Conservation (phyloP, 2,329 filamentous ascomycete genomes). For the Scortechinia acanthostroma region DNA sequence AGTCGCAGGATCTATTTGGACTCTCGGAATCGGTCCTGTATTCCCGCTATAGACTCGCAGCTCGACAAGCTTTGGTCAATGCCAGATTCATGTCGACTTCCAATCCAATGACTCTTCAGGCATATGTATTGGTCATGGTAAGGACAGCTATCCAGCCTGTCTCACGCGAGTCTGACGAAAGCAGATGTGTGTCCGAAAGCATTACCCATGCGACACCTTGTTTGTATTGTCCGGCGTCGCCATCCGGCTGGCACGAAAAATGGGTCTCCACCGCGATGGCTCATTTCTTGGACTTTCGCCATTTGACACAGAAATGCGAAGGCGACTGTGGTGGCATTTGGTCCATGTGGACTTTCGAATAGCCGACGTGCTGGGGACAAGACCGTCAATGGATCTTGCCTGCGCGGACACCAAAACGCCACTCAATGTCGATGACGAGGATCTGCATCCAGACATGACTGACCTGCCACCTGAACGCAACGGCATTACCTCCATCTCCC, state of each 20-base stretch:
- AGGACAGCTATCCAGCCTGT: slow-evolving; percentile 18
- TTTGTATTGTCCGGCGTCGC: slow-evolving; percentile 59
- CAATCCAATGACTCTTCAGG: slow-evolving; percentile 61
- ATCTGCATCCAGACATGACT: slow-evolving; percentile 15
- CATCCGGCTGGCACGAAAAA: slow-evolving; percentile 59
- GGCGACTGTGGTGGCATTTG: slow-evolving; percentile 69
- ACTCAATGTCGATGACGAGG: slow-evolving; percentile 51
- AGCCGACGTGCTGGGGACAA: slow-evolving; percentile 54
- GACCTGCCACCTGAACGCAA: slow-evolving; percentile 20
- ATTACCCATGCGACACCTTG: slow-evolving; percentile 51
- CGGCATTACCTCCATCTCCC: slow-evolving; percentile 27
- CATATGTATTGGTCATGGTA: slow-evolving; percentile 61
- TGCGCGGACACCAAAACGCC: slow-evolving; percentile 44
- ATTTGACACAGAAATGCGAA: slow-evolving; percentile 65
- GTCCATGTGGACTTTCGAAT: slow-evolving; percentile 63
- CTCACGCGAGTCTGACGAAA: slow-evolving; percentile 22
- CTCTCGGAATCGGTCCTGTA: slow-evolving; percentile 41
- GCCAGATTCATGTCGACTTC: slow-evolving; percentile 60
- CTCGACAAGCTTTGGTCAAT: slow-evolving; percentile 59
- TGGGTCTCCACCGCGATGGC: slow-evolving; percentile 63
- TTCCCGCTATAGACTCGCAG: slow-evolving; percentile 43
- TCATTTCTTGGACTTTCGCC: slow-evolving; percentile 37
- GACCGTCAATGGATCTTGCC: slow-evolving; percentile 42
- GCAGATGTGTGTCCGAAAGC: slow-evolving; percentile 38
- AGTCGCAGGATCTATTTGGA: slow-evolving; percentile 41